Percentiles rank a stretch among this genome's conserved stretches.
These are phyloP conservation scores for Aspergillus ellipticus DNA, from an alignment of 495 filamentous ascomycete genomes.

Conservation along the genomic window DNA sequence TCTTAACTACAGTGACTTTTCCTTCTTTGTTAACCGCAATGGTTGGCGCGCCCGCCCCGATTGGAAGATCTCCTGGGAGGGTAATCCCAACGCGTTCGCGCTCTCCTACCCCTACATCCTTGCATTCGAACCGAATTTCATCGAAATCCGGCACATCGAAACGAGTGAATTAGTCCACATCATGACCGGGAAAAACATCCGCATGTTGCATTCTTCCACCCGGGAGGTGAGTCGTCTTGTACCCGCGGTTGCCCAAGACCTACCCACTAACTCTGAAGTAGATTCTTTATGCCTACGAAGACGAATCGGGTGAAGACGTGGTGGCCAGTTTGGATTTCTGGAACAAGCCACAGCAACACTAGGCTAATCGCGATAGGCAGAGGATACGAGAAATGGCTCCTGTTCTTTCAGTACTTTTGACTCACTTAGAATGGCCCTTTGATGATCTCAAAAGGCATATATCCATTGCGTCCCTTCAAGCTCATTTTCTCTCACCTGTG, in stretches of 20 bases:
- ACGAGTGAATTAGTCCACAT: conserved; percentile 88
- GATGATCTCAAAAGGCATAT: conserved; percentile 10
- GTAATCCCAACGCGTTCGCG: conserved; percentile 83
- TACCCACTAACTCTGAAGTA: conserved; percentile 30
- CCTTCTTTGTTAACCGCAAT: conserved; percentile 98
- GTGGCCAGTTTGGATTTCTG: conserved; percentile 97
- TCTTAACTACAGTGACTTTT: conserved; percentile 96
- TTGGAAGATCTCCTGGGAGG: conserved; percentile 98
- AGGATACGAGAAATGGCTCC: conserved; percentile 4
- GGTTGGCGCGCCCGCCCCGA: conserved; percentile 95
- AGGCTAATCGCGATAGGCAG: conserved; percentile 5
- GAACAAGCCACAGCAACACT: conserved; percentile 54
- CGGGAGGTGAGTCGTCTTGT: conserved; percentile 68
- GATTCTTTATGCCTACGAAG: conserved; percentile 97
- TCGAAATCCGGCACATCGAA: conserved; percentile 93
- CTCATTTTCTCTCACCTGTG: background rate
- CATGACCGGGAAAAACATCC: conserved; percentile 88
- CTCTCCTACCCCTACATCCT: conserved; percentile 93
- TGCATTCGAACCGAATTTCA: conserved; percentile 98
- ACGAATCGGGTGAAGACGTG: conserved; percentile 87
- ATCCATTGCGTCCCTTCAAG: background rate
- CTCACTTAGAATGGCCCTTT: conserved; percentile 16
- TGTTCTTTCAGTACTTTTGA: conserved; percentile 17
- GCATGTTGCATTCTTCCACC: conserved; percentile 94
- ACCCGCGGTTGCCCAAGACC: background rate